These are phyloP conservation scores for Prunus davidiana DNA, from an alignment of 306 rosid genomes.

Conservation along the genomic window DNA sequence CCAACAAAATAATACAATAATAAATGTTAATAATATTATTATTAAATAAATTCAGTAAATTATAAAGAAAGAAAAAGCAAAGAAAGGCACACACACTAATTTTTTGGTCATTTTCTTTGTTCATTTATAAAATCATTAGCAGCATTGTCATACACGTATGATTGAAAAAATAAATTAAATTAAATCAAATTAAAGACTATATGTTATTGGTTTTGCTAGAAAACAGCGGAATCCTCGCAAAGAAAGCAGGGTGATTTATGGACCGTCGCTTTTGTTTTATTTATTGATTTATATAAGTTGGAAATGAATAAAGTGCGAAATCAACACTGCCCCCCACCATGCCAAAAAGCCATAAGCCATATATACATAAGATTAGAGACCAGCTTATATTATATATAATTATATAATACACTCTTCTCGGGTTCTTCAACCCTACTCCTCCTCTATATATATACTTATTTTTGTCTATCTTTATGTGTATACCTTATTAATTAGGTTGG, in stretches of 20 bases:
- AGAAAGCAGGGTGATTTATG: slow-evolving; percentile 14
- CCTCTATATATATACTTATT: background rate
- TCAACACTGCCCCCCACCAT: background rate
- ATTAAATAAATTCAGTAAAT: background rate
- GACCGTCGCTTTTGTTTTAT: background rate
- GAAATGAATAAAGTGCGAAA: slow-evolving; percentile 2
- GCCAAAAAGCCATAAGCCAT: background rate
- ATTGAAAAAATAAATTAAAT: background rate
- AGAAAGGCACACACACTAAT: too few relatives aligned
- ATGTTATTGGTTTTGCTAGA: background rate
- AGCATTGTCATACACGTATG: background rate
- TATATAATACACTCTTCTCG: background rate
- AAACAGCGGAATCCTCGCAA: slow-evolving; percentile 33
- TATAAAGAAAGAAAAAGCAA: too few relatives aligned
- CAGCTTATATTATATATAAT: too few relatives aligned
- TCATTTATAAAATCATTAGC: background rate
- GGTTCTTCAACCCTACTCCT: slow-evolving; percentile 2
- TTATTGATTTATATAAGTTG: background rate
- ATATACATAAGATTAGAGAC: too few relatives aligned
- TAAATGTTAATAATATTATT: background rate
- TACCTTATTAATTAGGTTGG: background rate
- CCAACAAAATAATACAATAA: slow-evolving; percentile 3
- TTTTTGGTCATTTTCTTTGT: background rate
- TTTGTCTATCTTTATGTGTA: background rate
- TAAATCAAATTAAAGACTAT: background rate